Evolutionary conservation across 164 flowering plant species (phyloP).

Genomic region (Berberis thunbergii): DNA sequence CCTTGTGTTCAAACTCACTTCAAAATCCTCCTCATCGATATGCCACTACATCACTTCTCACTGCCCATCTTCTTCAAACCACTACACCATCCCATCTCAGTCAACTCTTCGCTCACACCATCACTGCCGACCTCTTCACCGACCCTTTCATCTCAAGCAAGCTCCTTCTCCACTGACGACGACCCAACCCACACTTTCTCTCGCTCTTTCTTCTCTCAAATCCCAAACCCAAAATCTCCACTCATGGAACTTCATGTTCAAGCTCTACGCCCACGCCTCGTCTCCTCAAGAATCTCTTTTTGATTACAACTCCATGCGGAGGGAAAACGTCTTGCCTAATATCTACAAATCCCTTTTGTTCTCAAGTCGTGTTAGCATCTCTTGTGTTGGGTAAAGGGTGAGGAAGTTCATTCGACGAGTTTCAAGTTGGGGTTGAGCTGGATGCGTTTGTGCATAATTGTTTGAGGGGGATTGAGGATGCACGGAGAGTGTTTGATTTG

Average conservation of each 20-base stretch:
- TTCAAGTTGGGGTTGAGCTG: constrained; percentile 15
- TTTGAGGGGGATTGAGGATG: constrained; percentile 12
- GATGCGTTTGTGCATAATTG: constrained; percentile 28
- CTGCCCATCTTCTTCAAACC: not conserved
- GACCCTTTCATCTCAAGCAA: constrained; percentile 13
- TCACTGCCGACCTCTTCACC: constrained; percentile 7
- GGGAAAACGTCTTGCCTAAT: constrained; percentile 12
- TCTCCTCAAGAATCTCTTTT: constrained; percentile 12
- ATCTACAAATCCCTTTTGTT: constrained; percentile 21
- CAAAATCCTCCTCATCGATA: too few species aligned
- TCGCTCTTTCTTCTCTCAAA: constrained; percentile 12
- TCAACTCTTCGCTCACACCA: constrained; percentile 15
- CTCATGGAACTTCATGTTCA: constrained; percentile 22
- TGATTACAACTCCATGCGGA: constrained; percentile 19
- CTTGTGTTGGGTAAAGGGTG: constrained; percentile 9
- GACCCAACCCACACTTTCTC: constrained; percentile 5
- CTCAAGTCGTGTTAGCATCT: constrained; percentile 19
- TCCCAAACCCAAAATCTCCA: constrained; percentile 12
- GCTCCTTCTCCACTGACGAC: constrained; percentile 8
- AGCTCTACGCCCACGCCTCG: constrained; percentile 9
- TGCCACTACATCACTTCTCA: too few species aligned
- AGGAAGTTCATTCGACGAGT: constrained; percentile 16
- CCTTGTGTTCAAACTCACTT: too few species aligned
- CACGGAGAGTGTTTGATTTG: constrained; percentile 16
- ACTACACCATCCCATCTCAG: constrained; percentile 3